Percentiles rank a stretch among this genome's conserved stretches.
Conservation (phyloP, 768 basidiomycete species). For the Mrakia hoshinonis region DNA sequence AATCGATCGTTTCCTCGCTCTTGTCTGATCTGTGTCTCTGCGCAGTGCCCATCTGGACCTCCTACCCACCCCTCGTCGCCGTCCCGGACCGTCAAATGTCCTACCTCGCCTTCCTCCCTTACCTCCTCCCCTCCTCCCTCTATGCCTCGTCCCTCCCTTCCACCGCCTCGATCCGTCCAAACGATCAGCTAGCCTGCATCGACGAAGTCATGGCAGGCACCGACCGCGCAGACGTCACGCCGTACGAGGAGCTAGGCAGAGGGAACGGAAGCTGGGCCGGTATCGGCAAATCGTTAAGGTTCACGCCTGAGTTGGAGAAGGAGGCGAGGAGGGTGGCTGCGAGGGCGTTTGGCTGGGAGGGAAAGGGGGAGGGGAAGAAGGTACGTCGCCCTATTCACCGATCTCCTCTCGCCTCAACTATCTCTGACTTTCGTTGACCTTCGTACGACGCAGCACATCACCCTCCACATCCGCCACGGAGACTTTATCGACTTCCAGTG, state of each 20-base stretch:
- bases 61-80: not conserved
- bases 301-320: not conserved
- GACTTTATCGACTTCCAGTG: constrained; percentile 7
- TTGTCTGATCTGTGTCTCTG: not conserved
- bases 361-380: not conserved
- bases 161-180: not conserved
- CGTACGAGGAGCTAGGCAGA: not conserved
- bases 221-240: not conserved
- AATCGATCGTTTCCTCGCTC: not conserved
- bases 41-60: not conserved
- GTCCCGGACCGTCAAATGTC: not conserved
- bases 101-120: not conserved
- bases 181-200: not conserved
- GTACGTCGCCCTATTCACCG: not conserved
- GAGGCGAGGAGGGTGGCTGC: not conserved
- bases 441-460: not conserved
- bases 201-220: not conserved
- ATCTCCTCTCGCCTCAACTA: not conserved
- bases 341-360: not conserved
- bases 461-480: constrained; percentile 7
- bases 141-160: no score
- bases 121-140: not conserved
- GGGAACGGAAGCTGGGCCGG: not conserved
- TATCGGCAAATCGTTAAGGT: not conserved
- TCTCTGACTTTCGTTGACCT: not conserved